phyloP scores from a whole-genome alignment of 2,329 filamentous ascomycete genomes.

The Penicillium hesseltinei region DNA sequence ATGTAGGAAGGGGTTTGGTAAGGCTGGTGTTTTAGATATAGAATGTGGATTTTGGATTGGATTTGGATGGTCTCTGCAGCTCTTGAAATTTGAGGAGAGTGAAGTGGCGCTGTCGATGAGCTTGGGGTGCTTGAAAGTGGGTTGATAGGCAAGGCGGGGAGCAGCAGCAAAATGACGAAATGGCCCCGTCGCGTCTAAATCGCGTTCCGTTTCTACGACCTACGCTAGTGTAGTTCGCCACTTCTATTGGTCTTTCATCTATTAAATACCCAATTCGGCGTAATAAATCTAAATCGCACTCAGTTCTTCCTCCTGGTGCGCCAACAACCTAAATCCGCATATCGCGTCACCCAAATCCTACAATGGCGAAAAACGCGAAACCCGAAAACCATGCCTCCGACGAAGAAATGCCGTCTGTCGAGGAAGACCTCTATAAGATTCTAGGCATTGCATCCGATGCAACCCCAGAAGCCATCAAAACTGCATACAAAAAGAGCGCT shows the following conservation, averaged over 20 bases:
- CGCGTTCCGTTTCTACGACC: slow-evolving; percentile 19
- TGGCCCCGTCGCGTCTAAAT: slow-evolving; percentile 24
- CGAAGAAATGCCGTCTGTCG: slow-evolving; percentile 23
- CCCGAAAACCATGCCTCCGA: slow-evolving; percentile 50
- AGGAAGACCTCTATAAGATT: slow-evolving; percentile 68
- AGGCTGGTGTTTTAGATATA: neutral
- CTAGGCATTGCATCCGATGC: slow-evolving; percentile 70
- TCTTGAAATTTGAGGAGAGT: neutral
- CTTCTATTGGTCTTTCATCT: neutral
- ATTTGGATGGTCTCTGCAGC: neutral
- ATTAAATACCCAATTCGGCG: neutral
- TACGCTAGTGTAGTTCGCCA: neutral
- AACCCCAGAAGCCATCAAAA: slow-evolving; percentile 76
- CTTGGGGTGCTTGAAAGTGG: slow-evolving; percentile 4
- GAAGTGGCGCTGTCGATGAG: neutral
- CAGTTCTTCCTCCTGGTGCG: neutral
- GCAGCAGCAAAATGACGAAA: slow-evolving; percentile 30
- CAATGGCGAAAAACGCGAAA: slow-evolving; percentile 21
- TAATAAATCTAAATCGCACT: neutral
- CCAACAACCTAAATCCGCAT: too few relatives aligned
- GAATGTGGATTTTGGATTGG: neutral
- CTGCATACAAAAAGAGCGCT: slow-evolving; percentile 86
- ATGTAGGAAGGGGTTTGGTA: neutral
- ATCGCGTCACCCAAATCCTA: neutral
- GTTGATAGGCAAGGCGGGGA: slow-evolving; percentile 16